phyloP scores from a whole-genome alignment of 1,139 yeast species.

The Pichia sp. region DNA sequence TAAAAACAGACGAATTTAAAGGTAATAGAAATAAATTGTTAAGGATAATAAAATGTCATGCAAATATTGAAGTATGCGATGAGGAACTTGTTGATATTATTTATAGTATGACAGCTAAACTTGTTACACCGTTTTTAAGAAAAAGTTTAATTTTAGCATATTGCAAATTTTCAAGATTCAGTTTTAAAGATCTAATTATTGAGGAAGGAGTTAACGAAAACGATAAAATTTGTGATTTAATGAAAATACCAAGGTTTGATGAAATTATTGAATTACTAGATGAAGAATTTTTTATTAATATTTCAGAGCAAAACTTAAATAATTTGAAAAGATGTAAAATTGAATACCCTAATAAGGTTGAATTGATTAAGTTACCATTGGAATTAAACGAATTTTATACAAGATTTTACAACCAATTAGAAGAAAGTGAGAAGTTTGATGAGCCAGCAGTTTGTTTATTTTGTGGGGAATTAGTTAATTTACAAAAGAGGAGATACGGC shows the following conservation, averaged over 20 bases:
- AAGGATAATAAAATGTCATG: constrained; percentile 4
- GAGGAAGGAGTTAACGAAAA: constrained; percentile 36
- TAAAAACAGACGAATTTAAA: constrained; percentile 1
- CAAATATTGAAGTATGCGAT: neutral
- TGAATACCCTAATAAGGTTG: constrained; percentile 49
- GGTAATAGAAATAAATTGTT: constrained; percentile 9
- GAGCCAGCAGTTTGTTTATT: constrained; percentile 87
- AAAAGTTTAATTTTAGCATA: constrained; percentile 54
- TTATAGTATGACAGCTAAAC: constrained; percentile 50
- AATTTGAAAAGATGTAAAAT: constrained; percentile 26
- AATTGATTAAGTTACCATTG: constrained; percentile 41
- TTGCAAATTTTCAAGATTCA: constrained; percentile 51
- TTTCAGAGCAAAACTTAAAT: constrained; percentile 6
- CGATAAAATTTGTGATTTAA: constrained; percentile 47
- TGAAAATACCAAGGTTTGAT: constrained; percentile 44
- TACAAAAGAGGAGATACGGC: constrained; percentile 55
- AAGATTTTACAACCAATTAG: constrained; percentile 43
- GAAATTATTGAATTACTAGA: constrained; percentile 21
- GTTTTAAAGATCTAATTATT: constrained; percentile 28
- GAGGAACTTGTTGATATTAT: constrained; percentile 29
- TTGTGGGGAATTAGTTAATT: constrained; percentile 66
- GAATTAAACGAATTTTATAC: constrained; percentile 63
- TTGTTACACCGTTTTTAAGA: constrained; percentile 63
- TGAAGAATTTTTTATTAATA: constrained; percentile 9
- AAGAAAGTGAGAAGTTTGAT: constrained; percentile 34